Evolutionary conservation across 2,329 filamentous ascomycete genomes (phyloP).

Genomic region (Escovopsis sp.): DNA sequence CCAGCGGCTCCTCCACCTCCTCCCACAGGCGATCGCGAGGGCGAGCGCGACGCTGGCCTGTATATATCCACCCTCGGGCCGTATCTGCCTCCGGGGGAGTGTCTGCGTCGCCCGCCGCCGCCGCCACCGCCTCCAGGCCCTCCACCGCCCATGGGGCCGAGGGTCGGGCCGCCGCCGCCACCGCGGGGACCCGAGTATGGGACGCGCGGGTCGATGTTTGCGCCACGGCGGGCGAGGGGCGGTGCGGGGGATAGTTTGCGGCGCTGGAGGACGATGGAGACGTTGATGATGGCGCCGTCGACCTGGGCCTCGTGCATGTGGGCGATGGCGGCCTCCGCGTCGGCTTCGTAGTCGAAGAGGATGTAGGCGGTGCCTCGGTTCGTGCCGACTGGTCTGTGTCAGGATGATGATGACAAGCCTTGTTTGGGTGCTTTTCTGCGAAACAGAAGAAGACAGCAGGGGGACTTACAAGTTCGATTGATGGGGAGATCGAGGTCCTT

Average conservation of each 20-base stretch:
- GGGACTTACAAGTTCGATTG: conserved; percentile 59
- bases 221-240: conserved; percentile 50
- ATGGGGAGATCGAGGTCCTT: conserved; percentile 80
- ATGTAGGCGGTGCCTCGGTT: conserved; percentile 94
- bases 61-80: conserved; percentile 40
- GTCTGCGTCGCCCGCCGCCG: conserved; percentile 22
- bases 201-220: conserved; percentile 37
- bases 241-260: conserved; percentile 71
- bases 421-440: neutral
- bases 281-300: conserved; percentile 67
- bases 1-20: no score
- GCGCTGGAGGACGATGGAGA: conserved; percentile 75
- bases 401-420: neutral
- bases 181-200: conserved; percentile 17
- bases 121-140: conserved; percentile 19
- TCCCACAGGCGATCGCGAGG: conserved; percentile 26
- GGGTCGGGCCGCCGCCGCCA: conserved; percentile 17
- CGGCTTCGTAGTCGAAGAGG: conserved; percentile 58
- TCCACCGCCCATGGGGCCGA: conserved; percentile 11
- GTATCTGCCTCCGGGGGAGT: conserved; percentile 21
- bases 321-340: conserved; percentile 77
- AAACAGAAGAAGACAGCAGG: neutral
- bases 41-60: conserved; percentile 42
- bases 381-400: conserved; percentile 51
- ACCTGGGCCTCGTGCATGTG: conserved; percentile 98